A percentile compares a stretch with the other conserved stretches of the same genome.
phyloP scores from a whole-genome alignment of 176 grass and related monocot genomes.

The Hsuehochloa calcarea region DNA sequence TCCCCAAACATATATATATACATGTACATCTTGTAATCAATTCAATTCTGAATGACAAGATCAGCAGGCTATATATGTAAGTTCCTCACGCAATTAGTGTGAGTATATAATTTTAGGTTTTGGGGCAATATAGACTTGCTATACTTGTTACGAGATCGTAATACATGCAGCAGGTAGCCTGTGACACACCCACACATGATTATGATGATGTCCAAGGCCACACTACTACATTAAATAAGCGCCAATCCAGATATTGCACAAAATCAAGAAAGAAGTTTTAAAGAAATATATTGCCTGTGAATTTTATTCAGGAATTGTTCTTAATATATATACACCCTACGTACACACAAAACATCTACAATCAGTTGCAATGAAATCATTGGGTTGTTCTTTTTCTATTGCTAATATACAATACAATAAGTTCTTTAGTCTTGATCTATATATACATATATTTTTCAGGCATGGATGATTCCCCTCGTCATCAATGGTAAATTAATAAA shows the following conservation, averaged over 20 bases:
- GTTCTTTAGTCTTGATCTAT: not conserved
- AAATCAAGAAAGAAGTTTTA: not conserved
- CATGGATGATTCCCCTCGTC: not conserved
- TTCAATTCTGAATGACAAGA: no score
- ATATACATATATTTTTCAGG: not conserved
- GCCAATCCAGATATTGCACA: not conserved
- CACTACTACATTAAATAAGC: not conserved
- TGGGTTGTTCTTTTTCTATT: not conserved
- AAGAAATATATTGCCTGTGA: not conserved
- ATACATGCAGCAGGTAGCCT: not conserved
- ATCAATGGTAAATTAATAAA: conserved; percentile 20
- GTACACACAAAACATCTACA: conserved; percentile 21
- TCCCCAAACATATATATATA: not conserved
- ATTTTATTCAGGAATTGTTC: conserved; percentile 16
- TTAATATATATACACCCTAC: not conserved
- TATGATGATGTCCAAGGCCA: no score
- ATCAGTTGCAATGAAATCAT: conserved; percentile 13
- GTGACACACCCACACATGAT: no score
- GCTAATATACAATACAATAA: conserved; percentile 1
- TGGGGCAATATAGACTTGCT: no score
- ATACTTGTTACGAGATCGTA: not conserved
- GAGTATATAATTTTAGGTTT: no score
- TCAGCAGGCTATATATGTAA: no score
- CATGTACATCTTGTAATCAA: no score
- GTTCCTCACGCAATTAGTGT: no score